A percentile compares a stretch with the other conserved stretches of the same genome.
These are phyloP conservation scores for Pisolithus orientalis DNA, from an alignment of 768 basidiomycete species.

Conservation along the genomic window DNA sequence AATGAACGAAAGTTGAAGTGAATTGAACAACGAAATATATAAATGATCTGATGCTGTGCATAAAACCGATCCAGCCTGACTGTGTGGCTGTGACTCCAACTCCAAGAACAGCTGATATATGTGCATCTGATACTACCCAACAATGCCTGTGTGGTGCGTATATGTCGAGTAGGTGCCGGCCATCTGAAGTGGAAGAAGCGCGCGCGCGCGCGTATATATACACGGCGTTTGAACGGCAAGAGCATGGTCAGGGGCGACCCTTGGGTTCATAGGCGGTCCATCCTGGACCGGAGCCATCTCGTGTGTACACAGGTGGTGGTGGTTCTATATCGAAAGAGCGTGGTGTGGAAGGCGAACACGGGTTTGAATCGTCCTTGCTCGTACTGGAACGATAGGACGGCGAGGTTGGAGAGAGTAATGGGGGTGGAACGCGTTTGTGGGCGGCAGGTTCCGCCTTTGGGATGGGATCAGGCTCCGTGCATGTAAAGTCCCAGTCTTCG, in stretches of 20 bases:
- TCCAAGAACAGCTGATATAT: too few species aligned
- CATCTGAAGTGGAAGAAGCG: too few species aligned
- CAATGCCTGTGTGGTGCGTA: too few species aligned
- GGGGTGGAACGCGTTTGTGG: slow-evolving; percentile 12
- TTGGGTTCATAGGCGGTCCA: slow-evolving; percentile 7
- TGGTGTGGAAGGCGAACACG: slow-evolving; percentile 11
- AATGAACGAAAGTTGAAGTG: too few species aligned
- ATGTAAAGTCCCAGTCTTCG: slow-evolving; percentile 25
- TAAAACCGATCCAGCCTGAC: too few species aligned
- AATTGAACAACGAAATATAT: too few species aligned
- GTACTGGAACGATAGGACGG: slow-evolving; percentile 9
- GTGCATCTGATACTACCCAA: too few species aligned
- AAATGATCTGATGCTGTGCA: too few species aligned
- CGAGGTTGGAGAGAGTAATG: slow-evolving; percentile 2
- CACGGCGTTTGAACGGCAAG: neutral
- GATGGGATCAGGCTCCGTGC: slow-evolving; percentile 17
- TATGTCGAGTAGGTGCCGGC: too few species aligned
- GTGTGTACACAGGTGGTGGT: slow-evolving; percentile 23
- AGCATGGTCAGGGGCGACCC: neutral
- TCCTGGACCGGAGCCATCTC: slow-evolving; percentile 2
- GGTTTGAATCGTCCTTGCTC: slow-evolving; percentile 16
- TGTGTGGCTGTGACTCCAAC: too few species aligned
- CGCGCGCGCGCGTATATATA: too few species aligned
- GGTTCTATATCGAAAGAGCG: slow-evolving; percentile 12
- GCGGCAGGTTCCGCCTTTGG: neutral